Base-by-base conservation (phyloP, 2,329 filamentous ascomycete species). In the Alternaria viburni region DNA sequence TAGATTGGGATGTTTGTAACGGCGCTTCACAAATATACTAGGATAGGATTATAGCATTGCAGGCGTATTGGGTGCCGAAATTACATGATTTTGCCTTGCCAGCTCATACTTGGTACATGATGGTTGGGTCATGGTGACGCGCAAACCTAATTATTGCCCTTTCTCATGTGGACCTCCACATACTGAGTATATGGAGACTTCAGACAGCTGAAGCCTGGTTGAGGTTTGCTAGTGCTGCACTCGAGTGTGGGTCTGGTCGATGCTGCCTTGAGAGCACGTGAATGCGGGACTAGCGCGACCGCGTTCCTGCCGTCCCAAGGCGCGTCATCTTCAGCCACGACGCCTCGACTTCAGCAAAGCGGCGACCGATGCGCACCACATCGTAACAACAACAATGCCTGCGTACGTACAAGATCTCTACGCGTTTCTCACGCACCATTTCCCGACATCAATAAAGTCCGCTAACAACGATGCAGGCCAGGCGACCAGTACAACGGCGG, bases 401-500 rank as follows among this genome's bases (percentile, higher is more conserved):
- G 75, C 74, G 77, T 79, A 74, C 64, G 77, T 78, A 17, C 23
- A 52, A 19, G n/a, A 3, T 52, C 9, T 25, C 11, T 15, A 25
- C 19, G 49, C 28, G 49, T 25, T 23, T 10, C 23, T 11, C 19
- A 8, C 21, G 21, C 3, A 25, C 17, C 5, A 9, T 8, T 51
- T n/a, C 3, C 28, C 8, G 19, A 25, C 30, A 41, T 12, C 49
- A 25, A 52, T 5, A 52, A 57, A 28, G 15, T 13, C 19, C 28
- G 28, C 72, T 79, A 61, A 78, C 50, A 28, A 19, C 43, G 15
- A 43, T 41, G 52, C 66, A 80, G 79, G 54, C 78, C 76, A 57
- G 79, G 79, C 73, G 78, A 79, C 49, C 79, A 80, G 58, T 78
- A 80, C 69, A 66, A 67, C 51, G 72, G 73, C 66, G 69, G 67